phyloP scores from a whole-genome alignment of 768 basidiomycete genomes.

The Piloderma croceum region DNA sequence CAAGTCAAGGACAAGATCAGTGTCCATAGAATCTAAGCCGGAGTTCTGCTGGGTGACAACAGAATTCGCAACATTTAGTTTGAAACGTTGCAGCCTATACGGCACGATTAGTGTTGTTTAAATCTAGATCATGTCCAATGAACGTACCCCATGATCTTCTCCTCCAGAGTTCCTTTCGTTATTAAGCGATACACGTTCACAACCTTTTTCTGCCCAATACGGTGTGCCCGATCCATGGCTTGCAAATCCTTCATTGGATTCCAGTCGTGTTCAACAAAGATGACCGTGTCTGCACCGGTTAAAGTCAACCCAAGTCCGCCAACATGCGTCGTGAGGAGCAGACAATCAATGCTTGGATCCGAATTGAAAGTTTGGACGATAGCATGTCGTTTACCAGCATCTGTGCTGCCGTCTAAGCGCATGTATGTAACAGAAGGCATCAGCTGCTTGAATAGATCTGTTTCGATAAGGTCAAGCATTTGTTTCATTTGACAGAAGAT shows the following conservation, averaged over 20 bases:
- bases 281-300: slow-evolving; percentile 97
- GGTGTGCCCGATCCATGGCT: slow-evolving; percentile 98
- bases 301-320: slow-evolving; percentile 94
- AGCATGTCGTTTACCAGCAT: slow-evolving; percentile 90
- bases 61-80: slow-evolving; percentile 94
- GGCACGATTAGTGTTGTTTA: slow-evolving; percentile 4
- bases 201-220: slow-evolving; percentile 97
- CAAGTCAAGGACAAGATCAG: slow-evolving; percentile 91
- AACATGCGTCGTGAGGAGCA: slow-evolving; percentile 93
- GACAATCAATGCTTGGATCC: slow-evolving; percentile 95
- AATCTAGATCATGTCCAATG: background rate
- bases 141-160: slow-evolving; percentile 98
- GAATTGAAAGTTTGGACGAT: slow-evolving; percentile 97
- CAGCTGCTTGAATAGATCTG: slow-evolving; percentile 79
- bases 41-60: slow-evolving; percentile 97
- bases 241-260: slow-evolving; percentile 99
- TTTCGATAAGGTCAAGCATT: slow-evolving; percentile 97
- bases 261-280: slow-evolving; percentile 99
- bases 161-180: slow-evolving; percentile 94
- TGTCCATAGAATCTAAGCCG: slow-evolving; percentile 92
- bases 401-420: slow-evolving; percentile 92
- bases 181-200: slow-evolving; percentile 98
- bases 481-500: slow-evolving; percentile 99
- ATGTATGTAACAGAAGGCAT: slow-evolving; percentile 99
- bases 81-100: slow-evolving; percentile 92